Evolutionary conservation across 805 yeast genomes (phyloP).

Genomic region (Wickerhamomyces pijperi): DNA sequence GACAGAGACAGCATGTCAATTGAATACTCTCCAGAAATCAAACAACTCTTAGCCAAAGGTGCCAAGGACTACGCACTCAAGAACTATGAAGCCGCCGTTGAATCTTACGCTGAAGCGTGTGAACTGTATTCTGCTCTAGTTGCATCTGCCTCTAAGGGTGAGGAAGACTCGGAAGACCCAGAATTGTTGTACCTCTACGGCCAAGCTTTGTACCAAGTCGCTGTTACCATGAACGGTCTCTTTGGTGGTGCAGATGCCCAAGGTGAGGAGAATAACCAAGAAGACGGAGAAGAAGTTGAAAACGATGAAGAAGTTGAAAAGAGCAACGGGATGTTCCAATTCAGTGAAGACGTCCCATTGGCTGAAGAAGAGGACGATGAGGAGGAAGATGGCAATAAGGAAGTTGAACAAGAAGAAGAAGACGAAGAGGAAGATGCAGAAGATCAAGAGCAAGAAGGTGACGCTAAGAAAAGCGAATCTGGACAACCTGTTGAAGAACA

Average conservation of each 20-base stretch:
- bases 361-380: slow-evolving; percentile 19
- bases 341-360: slow-evolving; percentile 26
- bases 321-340: slow-evolving; percentile 21
- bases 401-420: not conserved
- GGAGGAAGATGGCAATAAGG: not conserved
- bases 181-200: slow-evolving; percentile 71
- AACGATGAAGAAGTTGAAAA: slow-evolving; percentile 19
- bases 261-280: slow-evolving; percentile 16
- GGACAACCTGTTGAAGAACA: slow-evolving; percentile 18
- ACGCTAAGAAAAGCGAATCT: not conserved
- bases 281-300: slow-evolving; percentile 10
- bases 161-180: slow-evolving; percentile 43
- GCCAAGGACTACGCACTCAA: slow-evolving; percentile 53
- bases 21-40: slow-evolving; percentile 29
- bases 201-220: slow-evolving; percentile 66
- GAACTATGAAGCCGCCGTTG: slow-evolving; percentile 59
- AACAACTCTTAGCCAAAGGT: slow-evolving; percentile 45
- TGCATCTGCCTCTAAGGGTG: not conserved
- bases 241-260: slow-evolving; percentile 40
- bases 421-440: not conserved
- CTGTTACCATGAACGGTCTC: slow-evolving; percentile 63
- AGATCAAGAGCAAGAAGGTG: not conserved
- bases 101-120: slow-evolving; percentile 66
- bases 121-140: slow-evolving; percentile 27
- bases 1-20: slow-evolving; percentile 2